Percentiles rank a stretch among this genome's conserved stretches.
Evolutionary conservation across 306 rosid species (phyloP).

Genomic region (Acacia crassicarpa): DNA sequence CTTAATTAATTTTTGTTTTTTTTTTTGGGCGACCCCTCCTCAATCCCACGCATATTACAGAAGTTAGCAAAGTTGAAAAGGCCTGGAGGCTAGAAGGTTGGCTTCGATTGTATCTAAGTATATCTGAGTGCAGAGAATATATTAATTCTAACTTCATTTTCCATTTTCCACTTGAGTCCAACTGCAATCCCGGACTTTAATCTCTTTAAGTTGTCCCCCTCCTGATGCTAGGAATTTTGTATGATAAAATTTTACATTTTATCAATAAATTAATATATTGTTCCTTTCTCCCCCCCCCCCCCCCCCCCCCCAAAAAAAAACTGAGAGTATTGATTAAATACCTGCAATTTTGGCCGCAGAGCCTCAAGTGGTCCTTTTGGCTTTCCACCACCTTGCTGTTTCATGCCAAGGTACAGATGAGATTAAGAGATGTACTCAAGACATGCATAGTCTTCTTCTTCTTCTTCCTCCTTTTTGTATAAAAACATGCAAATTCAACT

Average conservation of each 20-base stretch:
- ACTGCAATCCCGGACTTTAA: background rate
- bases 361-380: constrained; percentile 99
- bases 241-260: too few relatives aligned
- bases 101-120: background rate
- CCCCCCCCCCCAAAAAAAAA: too few relatives aligned
- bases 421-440: constrained; percentile 25
- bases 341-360: constrained; percentile 95
- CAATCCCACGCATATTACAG: background rate
- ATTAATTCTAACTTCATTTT: background rate
- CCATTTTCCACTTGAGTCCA: background rate
- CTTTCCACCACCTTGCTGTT: constrained; percentile 90
- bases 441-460: background rate
- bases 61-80: background rate
- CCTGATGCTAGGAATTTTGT: background rate
- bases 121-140: background rate
- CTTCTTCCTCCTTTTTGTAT: background rate
- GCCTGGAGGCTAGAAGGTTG: background rate
- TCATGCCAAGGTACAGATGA: constrained; percentile 27
- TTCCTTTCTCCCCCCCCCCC: too few relatives aligned
- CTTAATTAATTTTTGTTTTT: background rate
- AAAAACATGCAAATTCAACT: background rate
- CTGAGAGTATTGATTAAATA: constrained; percentile 18
- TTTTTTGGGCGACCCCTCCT: background rate
- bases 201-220: background rate
- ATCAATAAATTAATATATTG: too few relatives aligned